Conservation (phyloP, 192 early-diverging fungal species). For the Umbelopsis ramanniana region DNA sequence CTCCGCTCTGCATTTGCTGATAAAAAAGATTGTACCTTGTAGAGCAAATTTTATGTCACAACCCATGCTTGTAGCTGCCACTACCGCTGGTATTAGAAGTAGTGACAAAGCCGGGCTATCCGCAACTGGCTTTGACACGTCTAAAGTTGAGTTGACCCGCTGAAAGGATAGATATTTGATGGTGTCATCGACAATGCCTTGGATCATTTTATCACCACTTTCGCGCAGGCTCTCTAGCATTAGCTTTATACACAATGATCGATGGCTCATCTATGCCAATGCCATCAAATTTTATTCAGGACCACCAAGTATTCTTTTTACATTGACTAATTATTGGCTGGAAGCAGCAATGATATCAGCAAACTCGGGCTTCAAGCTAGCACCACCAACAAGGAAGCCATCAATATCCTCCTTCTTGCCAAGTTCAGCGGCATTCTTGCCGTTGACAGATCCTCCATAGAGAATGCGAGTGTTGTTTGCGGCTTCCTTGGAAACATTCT, state of each 20-base stretch:
- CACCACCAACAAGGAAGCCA: slow-evolving; percentile 99
- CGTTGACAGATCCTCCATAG: slow-evolving; percentile 15
- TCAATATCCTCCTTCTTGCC: slow-evolving; percentile 88
- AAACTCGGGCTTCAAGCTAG: slow-evolving; percentile 93
- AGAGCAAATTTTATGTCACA: no score
- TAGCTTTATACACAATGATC: neutral
- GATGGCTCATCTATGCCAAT: neutral
- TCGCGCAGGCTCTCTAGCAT: no score
- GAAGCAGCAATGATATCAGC: slow-evolving; percentile 64
- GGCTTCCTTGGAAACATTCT: slow-evolving; percentile 48
- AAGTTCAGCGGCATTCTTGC: slow-evolving; percentile 11
- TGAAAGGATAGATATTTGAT: no score
- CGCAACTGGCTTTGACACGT: no score
- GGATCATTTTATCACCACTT: no score
- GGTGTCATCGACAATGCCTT: no score
- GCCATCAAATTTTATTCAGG: neutral
- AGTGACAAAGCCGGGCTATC: no score
- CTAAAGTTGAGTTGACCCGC: no score
- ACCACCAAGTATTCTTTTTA: neutral
- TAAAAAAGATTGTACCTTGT: no score
- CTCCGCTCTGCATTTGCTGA: no score
- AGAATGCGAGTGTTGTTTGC: slow-evolving; percentile 91
- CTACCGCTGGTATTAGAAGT: no score
- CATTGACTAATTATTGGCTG: slow-evolving; percentile 24
- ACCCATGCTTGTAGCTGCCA: no score